Percentiles rank a stretch among this genome's conserved stretches.
phyloP scores from a whole-genome alignment of 169 alveolate species.

The Amoebophrya sp. region DNA sequence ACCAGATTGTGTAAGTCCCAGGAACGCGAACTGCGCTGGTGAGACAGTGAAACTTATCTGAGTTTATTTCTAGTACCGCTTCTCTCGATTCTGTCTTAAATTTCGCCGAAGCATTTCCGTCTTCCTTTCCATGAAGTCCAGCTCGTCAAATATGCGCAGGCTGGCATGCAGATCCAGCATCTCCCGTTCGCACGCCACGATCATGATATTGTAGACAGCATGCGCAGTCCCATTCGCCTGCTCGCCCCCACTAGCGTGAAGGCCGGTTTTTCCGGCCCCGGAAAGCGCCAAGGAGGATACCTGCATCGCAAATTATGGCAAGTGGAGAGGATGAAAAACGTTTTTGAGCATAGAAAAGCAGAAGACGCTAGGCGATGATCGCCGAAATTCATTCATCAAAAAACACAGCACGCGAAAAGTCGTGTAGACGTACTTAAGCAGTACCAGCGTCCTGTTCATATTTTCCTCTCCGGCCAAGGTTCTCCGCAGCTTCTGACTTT shows the following conservation, averaged over 20 bases:
- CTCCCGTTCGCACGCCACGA: background rate
- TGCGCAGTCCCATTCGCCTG: background rate
- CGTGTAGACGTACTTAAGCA: no score
- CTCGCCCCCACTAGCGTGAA: background rate
- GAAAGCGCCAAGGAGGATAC: no score
- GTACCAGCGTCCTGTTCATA: background rate
- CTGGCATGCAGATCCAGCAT: background rate
- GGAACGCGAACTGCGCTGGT: no score
- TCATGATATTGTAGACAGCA: background rate
- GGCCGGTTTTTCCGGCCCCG: no score
- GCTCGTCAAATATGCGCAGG: background rate
- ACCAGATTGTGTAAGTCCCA: no score
- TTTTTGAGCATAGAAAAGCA: no score
- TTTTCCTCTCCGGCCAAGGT: background rate
- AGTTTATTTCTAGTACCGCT: background rate
- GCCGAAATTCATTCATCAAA: no score
- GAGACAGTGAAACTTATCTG: no score
- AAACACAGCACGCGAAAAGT: no score
- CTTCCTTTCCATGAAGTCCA: background rate
- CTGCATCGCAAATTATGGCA: no score
- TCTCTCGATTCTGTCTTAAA: background rate
- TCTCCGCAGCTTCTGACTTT: background rate
- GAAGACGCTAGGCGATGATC: no score
- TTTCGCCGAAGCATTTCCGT: background rate
- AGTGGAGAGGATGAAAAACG: no score